phyloP scores from a whole-genome alignment of 306 rosid species.

The Alnus glutinosa region DNA sequence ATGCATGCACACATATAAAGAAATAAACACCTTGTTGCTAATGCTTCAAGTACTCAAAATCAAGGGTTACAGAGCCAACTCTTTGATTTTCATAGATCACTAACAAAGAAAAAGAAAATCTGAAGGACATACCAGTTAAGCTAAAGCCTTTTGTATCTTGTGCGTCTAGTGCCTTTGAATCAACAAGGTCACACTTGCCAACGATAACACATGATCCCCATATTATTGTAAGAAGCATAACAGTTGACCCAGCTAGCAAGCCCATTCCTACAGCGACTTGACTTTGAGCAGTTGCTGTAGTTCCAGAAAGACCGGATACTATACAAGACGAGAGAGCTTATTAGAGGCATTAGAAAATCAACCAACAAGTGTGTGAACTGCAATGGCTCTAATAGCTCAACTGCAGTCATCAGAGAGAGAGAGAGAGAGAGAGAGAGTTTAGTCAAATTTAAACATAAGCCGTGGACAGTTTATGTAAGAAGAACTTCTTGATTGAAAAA shows the following conservation, averaged over 20 bases:
- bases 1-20: background rate
- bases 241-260: constrained; percentile 71
- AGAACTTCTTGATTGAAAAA: background rate
- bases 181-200: constrained; percentile 59
- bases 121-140: constrained; percentile 34
- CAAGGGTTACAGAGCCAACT: background rate
- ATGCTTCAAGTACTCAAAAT: background rate
- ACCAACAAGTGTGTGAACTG: background rate
- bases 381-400: background rate
- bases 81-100: background rate
- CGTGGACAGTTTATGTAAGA: background rate
- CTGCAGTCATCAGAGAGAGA: background rate
- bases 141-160: constrained; percentile 46
- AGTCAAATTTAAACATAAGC: background rate
- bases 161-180: constrained; percentile 31
- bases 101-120: background rate
- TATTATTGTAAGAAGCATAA: constrained; percentile 63
- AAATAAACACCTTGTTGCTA: background rate
- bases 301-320: constrained; percentile 75
- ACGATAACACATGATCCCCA: constrained; percentile 71
- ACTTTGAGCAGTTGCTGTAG: constrained; percentile 53
- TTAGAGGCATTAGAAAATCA: constrained; percentile 4
- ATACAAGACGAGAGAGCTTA: constrained; percentile 4
- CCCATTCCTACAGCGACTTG: constrained; percentile 83
- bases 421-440: too few relatives aligned